Percentiles rank a stretch among this genome's conserved stretches.
These are phyloP conservation scores for Melampsora larici-populina DNA, from an alignment of 1,284 basidiomycete species.

Conservation along the genomic window DNA sequence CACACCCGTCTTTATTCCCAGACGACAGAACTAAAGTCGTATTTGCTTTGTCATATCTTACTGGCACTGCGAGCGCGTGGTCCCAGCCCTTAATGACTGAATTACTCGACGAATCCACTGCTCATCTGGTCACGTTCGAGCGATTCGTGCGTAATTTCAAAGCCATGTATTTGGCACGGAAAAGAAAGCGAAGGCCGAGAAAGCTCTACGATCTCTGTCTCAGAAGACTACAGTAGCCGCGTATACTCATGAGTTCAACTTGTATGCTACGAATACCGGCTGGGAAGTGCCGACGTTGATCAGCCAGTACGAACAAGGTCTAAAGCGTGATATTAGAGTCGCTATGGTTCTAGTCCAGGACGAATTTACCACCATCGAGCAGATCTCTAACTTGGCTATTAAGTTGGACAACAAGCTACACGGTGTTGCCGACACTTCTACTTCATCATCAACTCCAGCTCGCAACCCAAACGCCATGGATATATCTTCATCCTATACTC, in stretches of 20 bases:
- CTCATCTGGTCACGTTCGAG: not conserved
- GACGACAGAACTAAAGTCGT: not conserved
- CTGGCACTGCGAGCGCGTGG: not conserved
- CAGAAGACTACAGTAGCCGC: no score
- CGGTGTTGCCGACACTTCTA: not conserved
- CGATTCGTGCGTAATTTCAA: no score
- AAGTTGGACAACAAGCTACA: not conserved
- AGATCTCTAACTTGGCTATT: no score
- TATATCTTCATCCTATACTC: no score
- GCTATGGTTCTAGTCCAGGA: no score
- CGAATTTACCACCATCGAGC: no score
- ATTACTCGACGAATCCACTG: not conserved
- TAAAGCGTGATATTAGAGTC: no score
- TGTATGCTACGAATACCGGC: not conserved
- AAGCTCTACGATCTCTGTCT: no score
- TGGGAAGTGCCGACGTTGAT: not conserved
- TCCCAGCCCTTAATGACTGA: not conserved
- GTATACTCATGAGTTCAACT: conserved; percentile 17
- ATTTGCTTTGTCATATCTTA: not conserved
- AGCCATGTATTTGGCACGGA: no score
- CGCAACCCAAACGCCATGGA: not conserved
- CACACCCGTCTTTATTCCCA: not conserved
- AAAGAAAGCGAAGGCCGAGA: no score
- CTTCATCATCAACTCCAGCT: not conserved
- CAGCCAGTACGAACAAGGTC: not conserved